A percentile compares a stretch with the other conserved stretches of the same genome.
phyloP scores from a whole-genome alignment of 2,329 filamentous ascomycete genomes.

The Achaetomium macrosporum region DNA sequence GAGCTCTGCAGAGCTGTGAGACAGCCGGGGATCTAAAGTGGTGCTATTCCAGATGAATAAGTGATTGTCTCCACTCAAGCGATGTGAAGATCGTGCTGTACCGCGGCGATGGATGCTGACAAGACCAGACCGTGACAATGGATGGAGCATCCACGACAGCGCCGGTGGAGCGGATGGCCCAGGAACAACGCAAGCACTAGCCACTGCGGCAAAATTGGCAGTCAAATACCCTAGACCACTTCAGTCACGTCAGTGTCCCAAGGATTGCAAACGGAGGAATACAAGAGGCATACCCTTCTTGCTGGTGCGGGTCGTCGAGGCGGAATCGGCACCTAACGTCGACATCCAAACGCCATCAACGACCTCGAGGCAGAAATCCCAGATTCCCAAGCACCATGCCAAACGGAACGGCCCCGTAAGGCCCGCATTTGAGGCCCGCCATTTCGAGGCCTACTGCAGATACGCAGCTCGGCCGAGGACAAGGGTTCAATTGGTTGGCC shows the following conservation, averaged over 20 bases:
- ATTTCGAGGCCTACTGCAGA: slow-evolving; percentile 3
- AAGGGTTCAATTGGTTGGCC: slow-evolving; percentile 3
- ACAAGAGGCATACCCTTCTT: not conserved
- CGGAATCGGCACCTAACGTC: not conserved
- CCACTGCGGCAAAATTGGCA: not conserved
- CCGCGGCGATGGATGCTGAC: too few relatives aligned
- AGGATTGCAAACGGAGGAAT: not conserved
- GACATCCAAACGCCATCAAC: not conserved
- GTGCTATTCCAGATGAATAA: too few relatives aligned
- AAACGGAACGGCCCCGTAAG: not conserved
- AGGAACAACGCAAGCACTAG: not conserved
- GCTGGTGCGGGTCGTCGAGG: too few relatives aligned
- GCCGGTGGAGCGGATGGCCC: too few relatives aligned
- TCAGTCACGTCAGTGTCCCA: not conserved
- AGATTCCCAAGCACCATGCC: not conserved
- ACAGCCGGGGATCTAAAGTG: too few relatives aligned
- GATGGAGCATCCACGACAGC: too few relatives aligned
- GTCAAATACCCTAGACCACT: not conserved
- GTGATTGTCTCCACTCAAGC: too few relatives aligned
- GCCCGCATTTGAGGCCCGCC: not conserved
- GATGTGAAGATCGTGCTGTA: too few relatives aligned
- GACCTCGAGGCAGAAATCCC: not conserved
- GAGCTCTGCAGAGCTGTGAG: too few relatives aligned
- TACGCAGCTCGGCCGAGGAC: not conserved
- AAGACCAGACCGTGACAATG: too few relatives aligned